Conservation (phyloP, 192 early-diverging fungal genomes). For the Spizellomyces sp. region DNA sequence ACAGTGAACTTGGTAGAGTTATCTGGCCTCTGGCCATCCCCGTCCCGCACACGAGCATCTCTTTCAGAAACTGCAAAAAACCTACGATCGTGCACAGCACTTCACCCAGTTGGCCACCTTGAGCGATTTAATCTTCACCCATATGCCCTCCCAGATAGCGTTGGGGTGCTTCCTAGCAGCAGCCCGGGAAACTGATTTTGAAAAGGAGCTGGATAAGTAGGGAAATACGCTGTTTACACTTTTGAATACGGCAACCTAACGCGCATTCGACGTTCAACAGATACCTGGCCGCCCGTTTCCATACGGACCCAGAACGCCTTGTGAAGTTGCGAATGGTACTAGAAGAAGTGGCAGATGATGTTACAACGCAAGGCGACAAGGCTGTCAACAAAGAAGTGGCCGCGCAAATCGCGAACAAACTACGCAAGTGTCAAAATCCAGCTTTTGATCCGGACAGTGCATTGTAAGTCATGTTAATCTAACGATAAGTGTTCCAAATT, state of each 20-base stretch:
- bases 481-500: not conserved
- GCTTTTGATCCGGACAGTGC: conserved; percentile 30
- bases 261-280: not conserved
- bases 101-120: conserved; percentile 31
- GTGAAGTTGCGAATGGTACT: conserved; percentile 21
- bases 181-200: conserved; percentile 28
- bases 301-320: conserved; percentile 15
- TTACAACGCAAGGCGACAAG: conserved; percentile 20
- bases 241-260: not conserved
- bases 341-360: conserved; percentile 24
- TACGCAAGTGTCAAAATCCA: conserved; percentile 42
- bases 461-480: conserved; percentile 31
- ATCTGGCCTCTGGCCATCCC: conserved; percentile 19
- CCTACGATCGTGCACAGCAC: conserved; percentile 29
- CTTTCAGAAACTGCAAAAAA: conserved; percentile 23
- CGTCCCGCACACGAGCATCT: conserved; percentile 13
- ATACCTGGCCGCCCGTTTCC: conserved; percentile 18
- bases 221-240: not conserved
- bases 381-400: conserved; percentile 19
- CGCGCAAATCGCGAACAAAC: conserved; percentile 31
- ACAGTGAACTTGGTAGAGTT: conserved; percentile 5
- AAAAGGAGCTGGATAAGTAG: conserved; percentile 38
- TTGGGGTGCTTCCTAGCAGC: conserved; percentile 47
- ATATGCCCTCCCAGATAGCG: conserved; percentile 50
- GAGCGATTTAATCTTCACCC: conserved; percentile 46